Conservation (phyloP, 73 alveolate genomes). For the Paraurostyla sp. region DNA sequence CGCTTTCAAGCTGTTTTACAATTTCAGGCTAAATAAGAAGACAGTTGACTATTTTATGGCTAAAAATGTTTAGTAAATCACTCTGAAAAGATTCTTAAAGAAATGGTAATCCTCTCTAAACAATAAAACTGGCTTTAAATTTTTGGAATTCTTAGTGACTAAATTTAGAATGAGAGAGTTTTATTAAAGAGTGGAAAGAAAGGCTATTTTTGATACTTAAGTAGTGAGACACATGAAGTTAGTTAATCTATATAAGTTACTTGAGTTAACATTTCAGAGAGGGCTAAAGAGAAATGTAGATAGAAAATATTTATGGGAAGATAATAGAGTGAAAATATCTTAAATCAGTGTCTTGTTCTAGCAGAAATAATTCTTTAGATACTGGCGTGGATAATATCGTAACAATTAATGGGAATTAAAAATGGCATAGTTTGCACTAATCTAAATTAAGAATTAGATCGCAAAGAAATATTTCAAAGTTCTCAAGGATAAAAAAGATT, state of each 20-base stretch:
- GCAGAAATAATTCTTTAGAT: not conserved
- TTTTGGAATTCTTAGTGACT: not conserved
- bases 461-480: constrained; percentile 40
- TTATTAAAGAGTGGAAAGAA: not conserved
- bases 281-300: constrained; percentile 42
- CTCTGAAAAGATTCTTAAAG: constrained; percentile 10
- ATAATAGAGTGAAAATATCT: not conserved
- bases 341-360: not conserved
- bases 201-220: not conserved
- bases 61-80: not conserved
- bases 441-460: constrained; percentile 16
- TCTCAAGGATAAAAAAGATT: not conserved
- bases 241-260: constrained; percentile 8
- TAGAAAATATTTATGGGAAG: not conserved
- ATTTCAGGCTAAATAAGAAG: constrained; percentile 21
- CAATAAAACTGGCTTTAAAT: not conserved
- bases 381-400: not conserved
- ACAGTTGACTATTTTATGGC: constrained; percentile 27
- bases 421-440: not conserved
- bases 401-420: not conserved
- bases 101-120: not conserved
- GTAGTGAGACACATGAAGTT: constrained; percentile 27
- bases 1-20: not conserved
- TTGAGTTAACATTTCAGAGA: constrained; percentile 25
- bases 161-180: constrained; percentile 1